A percentile compares a stretch with the other conserved stretches of the same genome.
These are phyloP conservation scores for Teunomyces pallodes DNA, from an alignment of 805 yeast species.

Conservation along the genomic window DNA sequence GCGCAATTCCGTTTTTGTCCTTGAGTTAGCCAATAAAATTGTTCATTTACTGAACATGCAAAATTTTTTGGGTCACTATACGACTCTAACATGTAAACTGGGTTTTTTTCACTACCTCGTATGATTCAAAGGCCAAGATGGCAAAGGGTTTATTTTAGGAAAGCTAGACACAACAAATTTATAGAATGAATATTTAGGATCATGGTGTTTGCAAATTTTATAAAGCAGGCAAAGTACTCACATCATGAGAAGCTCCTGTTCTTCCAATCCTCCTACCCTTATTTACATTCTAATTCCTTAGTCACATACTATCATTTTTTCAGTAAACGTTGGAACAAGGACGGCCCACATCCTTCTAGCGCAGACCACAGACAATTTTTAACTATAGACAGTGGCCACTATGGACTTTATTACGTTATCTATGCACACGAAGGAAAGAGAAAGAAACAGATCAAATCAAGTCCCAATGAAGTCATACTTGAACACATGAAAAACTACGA, in stretches of 20 bases:
- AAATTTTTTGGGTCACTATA: neutral
- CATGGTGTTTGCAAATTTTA: conserved; percentile 13
- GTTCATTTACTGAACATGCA: neutral
- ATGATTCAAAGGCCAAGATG: neutral
- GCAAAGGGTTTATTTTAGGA: neutral
- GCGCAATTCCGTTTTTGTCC: neutral
- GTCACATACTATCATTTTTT: conserved; percentile 8
- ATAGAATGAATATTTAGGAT: neutral
- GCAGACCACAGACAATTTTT: conserved; percentile 15
- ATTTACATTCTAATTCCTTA: conserved; percentile 13
- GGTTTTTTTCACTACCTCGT: conserved; percentile 3
- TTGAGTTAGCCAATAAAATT: neutral
- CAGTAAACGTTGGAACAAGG: conserved; percentile 17
- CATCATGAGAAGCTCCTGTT: conserved; percentile 19
- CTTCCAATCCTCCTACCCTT: conserved; percentile 25
- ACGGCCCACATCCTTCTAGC: conserved; percentile 25
- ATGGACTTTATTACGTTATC: conserved; percentile 41
- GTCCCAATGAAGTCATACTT: conserved; percentile 9
- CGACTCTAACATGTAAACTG: neutral
- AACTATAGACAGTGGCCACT: conserved; percentile 38
- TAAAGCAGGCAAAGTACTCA: conserved; percentile 14
- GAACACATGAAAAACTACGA: conserved; percentile 9
- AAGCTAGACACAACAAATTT: neutral
- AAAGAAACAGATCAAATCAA: conserved; percentile 7
- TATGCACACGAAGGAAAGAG: conserved; percentile 33